These are phyloP conservation scores for Zygotorulaspora florentina DNA, from an alignment of 805 yeast species.

Conservation along the genomic window DNA sequence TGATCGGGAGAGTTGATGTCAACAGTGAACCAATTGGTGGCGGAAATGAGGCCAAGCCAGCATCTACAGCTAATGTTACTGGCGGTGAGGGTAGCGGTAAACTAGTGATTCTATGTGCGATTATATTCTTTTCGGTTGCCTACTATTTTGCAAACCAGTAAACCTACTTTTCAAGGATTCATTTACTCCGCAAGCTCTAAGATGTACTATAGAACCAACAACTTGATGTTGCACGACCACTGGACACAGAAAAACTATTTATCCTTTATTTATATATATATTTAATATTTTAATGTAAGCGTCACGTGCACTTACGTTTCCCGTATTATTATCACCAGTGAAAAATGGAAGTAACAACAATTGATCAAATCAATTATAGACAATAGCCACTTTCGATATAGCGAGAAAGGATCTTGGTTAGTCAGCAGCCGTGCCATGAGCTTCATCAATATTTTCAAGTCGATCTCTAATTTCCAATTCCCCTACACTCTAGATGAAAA, in stretches of 20 bases:
- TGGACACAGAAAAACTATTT: background rate
- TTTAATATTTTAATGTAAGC: background rate
- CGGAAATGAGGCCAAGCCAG: slow-evolving; percentile 36
- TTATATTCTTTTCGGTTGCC: slow-evolving; percentile 28
- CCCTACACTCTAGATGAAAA: slow-evolving; percentile 28
- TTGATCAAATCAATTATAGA: too few species aligned
- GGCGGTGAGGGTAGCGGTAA: slow-evolving; percentile 68
- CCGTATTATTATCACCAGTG: too few species aligned
- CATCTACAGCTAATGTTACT: slow-evolving; percentile 37
- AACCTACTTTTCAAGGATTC: background rate
- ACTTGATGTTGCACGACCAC: background rate
- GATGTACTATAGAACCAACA: background rate
- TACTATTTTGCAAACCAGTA: slow-evolving; percentile 22
- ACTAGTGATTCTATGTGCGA: slow-evolving; percentile 79
- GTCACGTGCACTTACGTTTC: background rate
- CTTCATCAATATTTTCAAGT: slow-evolving; percentile 29
- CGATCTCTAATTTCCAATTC: slow-evolving; percentile 32
- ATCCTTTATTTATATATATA: background rate
- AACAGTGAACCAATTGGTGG: slow-evolving; percentile 39
- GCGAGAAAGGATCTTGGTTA: background rate
- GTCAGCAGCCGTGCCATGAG: slow-evolving; percentile 20
- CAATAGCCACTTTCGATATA: too few species aligned
- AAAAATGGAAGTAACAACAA: too few species aligned
- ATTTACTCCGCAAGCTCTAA: background rate
- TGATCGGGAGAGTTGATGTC: slow-evolving; percentile 77